Percentiles rank a stretch among this genome's conserved stretches.
These are phyloP conservation scores for Forsythia suspensa DNA, from an alignment of 257 asterid species.

Conservation along the genomic window DNA sequence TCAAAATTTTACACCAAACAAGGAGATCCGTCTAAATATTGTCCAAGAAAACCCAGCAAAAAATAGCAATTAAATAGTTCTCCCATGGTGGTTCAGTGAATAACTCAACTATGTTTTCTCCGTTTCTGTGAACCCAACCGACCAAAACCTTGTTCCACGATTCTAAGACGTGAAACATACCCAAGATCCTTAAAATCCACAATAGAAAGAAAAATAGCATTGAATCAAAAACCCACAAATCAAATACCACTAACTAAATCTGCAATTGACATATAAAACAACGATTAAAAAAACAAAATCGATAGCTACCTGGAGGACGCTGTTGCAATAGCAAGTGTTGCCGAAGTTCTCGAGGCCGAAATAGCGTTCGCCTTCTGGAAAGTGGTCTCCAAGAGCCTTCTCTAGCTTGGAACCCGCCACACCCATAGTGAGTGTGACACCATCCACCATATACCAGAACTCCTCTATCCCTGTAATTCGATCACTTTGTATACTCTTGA, in stretches of 20 bases:
- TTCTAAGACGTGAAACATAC: not conserved
- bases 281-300: not conserved
- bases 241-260: not conserved
- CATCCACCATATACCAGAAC: slow-evolving; percentile 62
- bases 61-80: not conserved
- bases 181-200: not conserved
- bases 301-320: slow-evolving; percentile 57
- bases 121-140: not conserved
- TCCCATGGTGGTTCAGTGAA: not conserved
- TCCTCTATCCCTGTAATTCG: slow-evolving; percentile 50
- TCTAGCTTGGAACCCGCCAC: slow-evolving; percentile 72
- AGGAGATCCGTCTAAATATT: not conserved
- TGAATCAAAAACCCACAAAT: not conserved
- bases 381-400: slow-evolving; percentile 73
- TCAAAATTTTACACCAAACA: not conserved
- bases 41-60: not conserved
- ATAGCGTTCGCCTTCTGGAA: slow-evolving; percentile 77
- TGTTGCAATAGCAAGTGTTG: slow-evolving; percentile 71
- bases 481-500: slow-evolving; percentile 11
- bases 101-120: not conserved
- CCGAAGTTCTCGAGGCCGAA: slow-evolving; percentile 79
- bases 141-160: not conserved
- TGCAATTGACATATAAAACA: not conserved
- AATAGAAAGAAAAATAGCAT: not conserved
- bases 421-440: slow-evolving; percentile 54